phyloP scores from a whole-genome alignment of 108 stramenopile genomes.

The Fistulifera solaris region DNA sequence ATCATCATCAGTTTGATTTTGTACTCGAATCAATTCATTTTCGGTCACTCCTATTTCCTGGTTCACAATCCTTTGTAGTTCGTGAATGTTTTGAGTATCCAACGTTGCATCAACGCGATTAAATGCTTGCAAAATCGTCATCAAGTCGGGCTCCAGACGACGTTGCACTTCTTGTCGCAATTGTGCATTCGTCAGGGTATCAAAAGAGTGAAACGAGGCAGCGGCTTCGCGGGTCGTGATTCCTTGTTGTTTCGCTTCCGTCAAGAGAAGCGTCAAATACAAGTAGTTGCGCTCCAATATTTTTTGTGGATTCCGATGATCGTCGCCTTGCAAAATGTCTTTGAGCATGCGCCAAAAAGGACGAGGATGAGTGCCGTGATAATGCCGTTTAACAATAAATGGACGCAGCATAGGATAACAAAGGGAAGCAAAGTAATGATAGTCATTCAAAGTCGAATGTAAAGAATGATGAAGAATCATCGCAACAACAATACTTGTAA shows the following conservation, averaged over 20 bases:
- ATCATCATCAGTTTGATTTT: no score
- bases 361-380: background rate
- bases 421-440: no score
- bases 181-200: constrained; percentile 34
- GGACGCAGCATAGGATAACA: no score
- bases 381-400: no score
- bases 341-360: background rate
- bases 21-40: no score
- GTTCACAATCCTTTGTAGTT: background rate
- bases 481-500: no score
- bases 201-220: constrained; percentile 22
- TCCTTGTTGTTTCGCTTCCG: constrained; percentile 7
- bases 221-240: constrained; percentile 15
- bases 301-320: constrained; percentile 27
- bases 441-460: no score
- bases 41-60: no score
- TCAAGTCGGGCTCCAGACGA: constrained; percentile 38
- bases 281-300: constrained; percentile 63
- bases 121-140: constrained; percentile 38
- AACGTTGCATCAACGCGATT: constrained; percentile 38
- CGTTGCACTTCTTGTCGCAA: constrained; percentile 56
- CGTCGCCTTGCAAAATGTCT: constrained; percentile 12
- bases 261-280: constrained; percentile 32
- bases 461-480: no score
- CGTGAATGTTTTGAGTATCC: constrained; percentile 9